These are phyloP conservation scores for Fusarium sp. DNA, from an alignment of 2,329 filamentous ascomycete genomes.

Conservation along the genomic window DNA sequence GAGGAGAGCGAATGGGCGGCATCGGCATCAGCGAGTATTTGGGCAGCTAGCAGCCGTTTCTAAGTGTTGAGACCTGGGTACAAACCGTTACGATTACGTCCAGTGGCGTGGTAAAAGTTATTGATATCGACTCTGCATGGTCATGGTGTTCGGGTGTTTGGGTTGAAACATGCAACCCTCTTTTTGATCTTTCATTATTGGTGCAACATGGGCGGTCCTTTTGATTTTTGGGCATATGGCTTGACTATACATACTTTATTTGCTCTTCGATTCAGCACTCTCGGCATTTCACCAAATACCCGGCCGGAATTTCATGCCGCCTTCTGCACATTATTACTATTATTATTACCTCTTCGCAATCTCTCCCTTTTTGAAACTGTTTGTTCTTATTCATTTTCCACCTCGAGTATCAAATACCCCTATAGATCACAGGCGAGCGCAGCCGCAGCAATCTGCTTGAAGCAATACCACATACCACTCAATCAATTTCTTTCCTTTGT, in stretches of 20 bases:
- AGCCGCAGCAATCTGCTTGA: slow-evolving; percentile 48
- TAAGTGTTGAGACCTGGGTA: slow-evolving; percentile 51
- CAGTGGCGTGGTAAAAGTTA: slow-evolving; percentile 46
- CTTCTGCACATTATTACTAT: slow-evolving; percentile 41
- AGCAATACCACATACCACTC: slow-evolving; percentile 47
- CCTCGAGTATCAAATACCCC: slow-evolving; percentile 54
- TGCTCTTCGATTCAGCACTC: slow-evolving; percentile 47
- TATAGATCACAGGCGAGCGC: slow-evolving; percentile 55
- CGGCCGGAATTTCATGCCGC: slow-evolving; percentile 41
- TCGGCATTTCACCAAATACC: slow-evolving; percentile 47
- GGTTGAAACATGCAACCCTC: slow-evolving; percentile 40
- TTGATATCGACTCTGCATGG: slow-evolving; percentile 46
- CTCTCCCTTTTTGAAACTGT: slow-evolving; percentile 35
- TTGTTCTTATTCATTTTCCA: slow-evolving; percentile 45
- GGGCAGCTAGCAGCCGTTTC: slow-evolving; percentile 76
- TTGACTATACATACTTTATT: slow-evolving; percentile 49
- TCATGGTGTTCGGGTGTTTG: slow-evolving; percentile 50
- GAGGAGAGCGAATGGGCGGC: slow-evolving; percentile 94
- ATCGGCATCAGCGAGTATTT: slow-evolving; percentile 83
- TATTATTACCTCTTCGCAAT: slow-evolving; percentile 40
- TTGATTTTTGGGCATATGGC: slow-evolving; percentile 45
- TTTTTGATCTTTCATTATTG: slow-evolving; percentile 31
- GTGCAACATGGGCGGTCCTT: slow-evolving; percentile 41
- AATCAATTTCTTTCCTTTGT: slow-evolving; percentile 52
- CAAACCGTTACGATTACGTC: slow-evolving; percentile 42